A percentile compares a stretch with the other conserved stretches of the same genome.
phyloP scores from a whole-genome alignment of 768 basidiomycete species.

The Grammothele lineata region DNA sequence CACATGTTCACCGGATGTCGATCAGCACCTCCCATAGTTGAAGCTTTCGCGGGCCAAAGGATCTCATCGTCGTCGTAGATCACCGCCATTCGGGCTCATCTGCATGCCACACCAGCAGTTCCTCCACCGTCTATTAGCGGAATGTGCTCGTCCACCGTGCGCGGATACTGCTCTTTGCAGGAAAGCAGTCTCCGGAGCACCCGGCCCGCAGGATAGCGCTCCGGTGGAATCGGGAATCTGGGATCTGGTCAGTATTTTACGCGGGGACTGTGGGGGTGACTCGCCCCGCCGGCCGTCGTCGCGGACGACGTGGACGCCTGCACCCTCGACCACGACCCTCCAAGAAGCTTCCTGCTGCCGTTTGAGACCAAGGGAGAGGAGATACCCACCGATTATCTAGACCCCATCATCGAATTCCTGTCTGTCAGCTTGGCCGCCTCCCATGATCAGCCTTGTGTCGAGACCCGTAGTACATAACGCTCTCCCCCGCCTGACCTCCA shows the following conservation, averaged over 20 bases:
- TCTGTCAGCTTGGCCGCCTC: constrained; percentile 1
- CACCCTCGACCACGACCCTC: background rate
- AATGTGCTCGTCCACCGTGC: too few species aligned
- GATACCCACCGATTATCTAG: constrained; percentile 5
- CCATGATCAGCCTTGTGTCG: constrained; percentile 12
- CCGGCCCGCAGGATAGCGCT: too few species aligned
- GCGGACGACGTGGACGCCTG: constrained; percentile 8
- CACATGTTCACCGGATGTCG: too few species aligned
- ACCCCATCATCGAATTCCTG: constrained; percentile 3
- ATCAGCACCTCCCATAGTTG: too few species aligned
- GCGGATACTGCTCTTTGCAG: too few species aligned
- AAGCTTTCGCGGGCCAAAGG: too few species aligned
- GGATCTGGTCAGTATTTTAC: background rate
- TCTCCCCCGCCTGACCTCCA: constrained; percentile 10
- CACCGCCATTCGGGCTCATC: too few species aligned
- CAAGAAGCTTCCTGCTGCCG: background rate
- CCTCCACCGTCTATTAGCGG: too few species aligned
- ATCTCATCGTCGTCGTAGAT: too few species aligned
- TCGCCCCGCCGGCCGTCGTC: constrained; percentile 8
- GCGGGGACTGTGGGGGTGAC: background rate
- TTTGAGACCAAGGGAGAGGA: background rate
- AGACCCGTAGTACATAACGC: constrained; percentile 13
- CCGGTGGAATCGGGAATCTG: constrained; percentile 1
- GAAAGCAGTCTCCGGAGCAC: too few species aligned
- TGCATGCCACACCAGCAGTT: too few species aligned